phyloP scores from a whole-genome alignment of 345 rosid genomes.

The Triadica sebifera region DNA sequence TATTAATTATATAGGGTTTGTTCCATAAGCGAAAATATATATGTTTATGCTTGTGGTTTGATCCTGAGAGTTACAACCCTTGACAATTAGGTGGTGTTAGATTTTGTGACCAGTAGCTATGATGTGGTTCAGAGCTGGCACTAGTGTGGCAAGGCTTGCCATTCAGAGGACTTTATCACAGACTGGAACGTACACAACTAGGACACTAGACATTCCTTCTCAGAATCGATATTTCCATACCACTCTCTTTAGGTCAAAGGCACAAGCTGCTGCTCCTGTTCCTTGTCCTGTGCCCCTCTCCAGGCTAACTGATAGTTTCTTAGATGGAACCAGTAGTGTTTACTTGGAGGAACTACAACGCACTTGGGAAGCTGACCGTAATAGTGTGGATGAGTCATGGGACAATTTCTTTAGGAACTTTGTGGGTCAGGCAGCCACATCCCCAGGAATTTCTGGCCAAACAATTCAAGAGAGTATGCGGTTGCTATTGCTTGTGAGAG shows the following conservation, averaged over 20 bases:
- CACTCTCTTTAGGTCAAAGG: slow-evolving; percentile 50
- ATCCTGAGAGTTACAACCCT: slow-evolving; percentile 5
- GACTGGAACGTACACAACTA: slow-evolving; percentile 39
- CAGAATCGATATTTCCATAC: slow-evolving; percentile 48
- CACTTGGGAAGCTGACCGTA: slow-evolving; percentile 79
- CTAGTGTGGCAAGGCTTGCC: slow-evolving; percentile 58
- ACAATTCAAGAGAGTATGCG: too few species aligned
- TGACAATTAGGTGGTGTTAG: not conserved
- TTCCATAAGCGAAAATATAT: too few species aligned
- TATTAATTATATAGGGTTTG: too few species aligned
- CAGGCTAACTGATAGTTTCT: slow-evolving; percentile 70
- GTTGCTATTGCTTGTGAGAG: slow-evolving; percentile 63
- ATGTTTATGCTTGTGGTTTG: slow-evolving; percentile 1
- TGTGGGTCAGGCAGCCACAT: slow-evolving; percentile 43
- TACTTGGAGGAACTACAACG: slow-evolving; percentile 77
- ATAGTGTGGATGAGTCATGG: slow-evolving; percentile 83
- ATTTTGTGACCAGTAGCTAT: slow-evolving; percentile 26
- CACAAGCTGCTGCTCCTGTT: slow-evolving; percentile 56
- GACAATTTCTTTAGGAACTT: slow-evolving; percentile 78
- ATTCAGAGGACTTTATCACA: slow-evolving; percentile 57
- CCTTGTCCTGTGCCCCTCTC: slow-evolving; percentile 78
- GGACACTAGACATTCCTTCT: slow-evolving; percentile 41
- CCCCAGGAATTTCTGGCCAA: too few species aligned
- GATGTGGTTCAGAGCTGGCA: slow-evolving; percentile 69
- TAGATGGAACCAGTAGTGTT: slow-evolving; percentile 81